A percentile compares a stretch with the other conserved stretches of the same genome.
Evolutionary conservation across 2,329 filamentous ascomycete species (phyloP).

Genomic region (Fusarium udum): DNA sequence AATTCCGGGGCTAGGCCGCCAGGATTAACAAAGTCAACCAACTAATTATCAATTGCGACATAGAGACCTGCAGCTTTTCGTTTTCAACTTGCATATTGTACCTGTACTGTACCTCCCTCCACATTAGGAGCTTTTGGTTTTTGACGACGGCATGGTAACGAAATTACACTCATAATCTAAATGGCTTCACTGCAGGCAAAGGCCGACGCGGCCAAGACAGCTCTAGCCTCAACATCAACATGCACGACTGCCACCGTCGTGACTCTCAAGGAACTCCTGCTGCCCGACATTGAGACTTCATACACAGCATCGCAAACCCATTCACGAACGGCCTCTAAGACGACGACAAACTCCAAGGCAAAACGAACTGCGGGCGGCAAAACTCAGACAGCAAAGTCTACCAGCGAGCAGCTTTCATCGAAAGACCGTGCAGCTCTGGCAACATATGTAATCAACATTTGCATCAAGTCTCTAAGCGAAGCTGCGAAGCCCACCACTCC

Average conservation of each 20-base stretch:
- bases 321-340: constrained; percentile 43
- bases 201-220: constrained; percentile 62
- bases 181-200: constrained; percentile 58
- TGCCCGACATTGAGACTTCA: constrained; percentile 46
- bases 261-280: constrained; percentile 58
- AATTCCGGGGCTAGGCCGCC: constrained; percentile 17
- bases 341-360: constrained; percentile 38
- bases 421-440: constrained; percentile 73
- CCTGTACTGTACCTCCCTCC: constrained; percentile 34
- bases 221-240: constrained; percentile 61
- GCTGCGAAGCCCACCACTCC: constrained; percentile 63
- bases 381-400: constrained; percentile 22
- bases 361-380: constrained; percentile 31
- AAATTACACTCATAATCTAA: constrained; percentile 40
- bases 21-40: constrained; percentile 1
- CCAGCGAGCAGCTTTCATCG: constrained; percentile 42
- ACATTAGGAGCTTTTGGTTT: constrained; percentile 38
- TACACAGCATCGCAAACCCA: constrained; percentile 40
- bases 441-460: constrained; percentile 76
- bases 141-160: constrained; percentile 49
- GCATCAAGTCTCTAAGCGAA: constrained; percentile 74
- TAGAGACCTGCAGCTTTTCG: constrained; percentile 36
- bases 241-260: constrained; percentile 63
- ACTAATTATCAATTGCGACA: constrained; percentile 21
- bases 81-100: constrained; percentile 37